phyloP scores from a whole-genome alignment of 169 alveolate genomes.

The Plasmodium vinckei region DNA sequence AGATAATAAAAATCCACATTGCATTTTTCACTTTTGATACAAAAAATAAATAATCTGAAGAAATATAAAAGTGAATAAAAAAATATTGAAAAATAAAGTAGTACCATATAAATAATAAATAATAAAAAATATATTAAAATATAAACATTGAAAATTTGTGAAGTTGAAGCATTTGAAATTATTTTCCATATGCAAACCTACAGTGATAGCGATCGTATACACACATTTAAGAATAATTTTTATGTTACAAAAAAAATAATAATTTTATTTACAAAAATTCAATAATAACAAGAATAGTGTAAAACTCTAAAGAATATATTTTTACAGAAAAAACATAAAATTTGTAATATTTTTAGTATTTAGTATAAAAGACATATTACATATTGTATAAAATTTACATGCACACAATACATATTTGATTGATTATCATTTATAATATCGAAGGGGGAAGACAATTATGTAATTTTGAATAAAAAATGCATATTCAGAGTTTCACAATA shows the following conservation, averaged over 20 bases:
- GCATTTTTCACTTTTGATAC: background rate
- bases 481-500: background rate
- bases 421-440: background rate
- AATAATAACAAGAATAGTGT: background rate
- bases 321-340: background rate
- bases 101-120: background rate
- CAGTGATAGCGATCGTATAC: background rate
- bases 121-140: constrained; percentile 5
- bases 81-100: constrained; percentile 1
- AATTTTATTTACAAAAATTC: background rate
- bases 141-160: background rate
- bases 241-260: background rate
- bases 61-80: constrained; percentile 3
- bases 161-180: background rate
- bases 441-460: background rate
- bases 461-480: background rate
- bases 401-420: constrained; percentile 2
- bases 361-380: constrained; percentile 1
- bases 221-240: background rate
- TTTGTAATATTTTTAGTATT: background rate
- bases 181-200: background rate
- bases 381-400: background rate
- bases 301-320: background rate
- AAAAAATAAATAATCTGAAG: background rate
- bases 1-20: background rate